These are phyloP conservation scores for Mallotus japonicus DNA, from an alignment of 441 rosid genomes.

Conservation along the genomic window DNA sequence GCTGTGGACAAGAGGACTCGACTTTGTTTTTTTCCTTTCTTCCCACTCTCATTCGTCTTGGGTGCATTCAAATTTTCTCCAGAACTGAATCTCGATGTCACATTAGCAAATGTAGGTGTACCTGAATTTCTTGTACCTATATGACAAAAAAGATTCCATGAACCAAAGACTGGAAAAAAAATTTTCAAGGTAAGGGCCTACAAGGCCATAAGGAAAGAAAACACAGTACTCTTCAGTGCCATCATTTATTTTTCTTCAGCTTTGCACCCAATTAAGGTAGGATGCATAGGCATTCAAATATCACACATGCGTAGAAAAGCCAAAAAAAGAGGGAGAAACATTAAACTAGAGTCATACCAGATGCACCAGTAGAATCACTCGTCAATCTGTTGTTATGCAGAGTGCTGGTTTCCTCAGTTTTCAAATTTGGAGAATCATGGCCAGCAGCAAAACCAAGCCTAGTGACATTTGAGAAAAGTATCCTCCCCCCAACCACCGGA, in stretches of 20 bases:
- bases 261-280: neutral
- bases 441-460: constrained; percentile 94
- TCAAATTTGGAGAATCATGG: constrained; percentile 77
- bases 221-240: neutral
- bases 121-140: constrained; percentile 54
- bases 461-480: constrained; percentile 77
- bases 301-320: neutral
- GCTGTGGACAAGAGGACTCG: constrained; percentile 74
- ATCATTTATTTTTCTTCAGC: neutral
- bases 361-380: constrained; percentile 40
- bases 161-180: neutral
- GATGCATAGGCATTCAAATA: neutral
- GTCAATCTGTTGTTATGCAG: constrained; percentile 31
- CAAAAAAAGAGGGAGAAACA: neutral
- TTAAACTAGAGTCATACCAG: constrained; percentile 16
- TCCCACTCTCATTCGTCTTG: constrained; percentile 51
- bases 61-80: constrained; percentile 37
- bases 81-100: constrained; percentile 53
- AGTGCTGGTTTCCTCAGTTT: constrained; percentile 45
- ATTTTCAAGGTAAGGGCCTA: neutral
- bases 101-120: constrained; percentile 64
- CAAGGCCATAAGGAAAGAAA: neutral
- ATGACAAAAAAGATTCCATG: neutral
- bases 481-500: constrained; percentile 60
- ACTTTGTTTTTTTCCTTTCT: constrained; percentile 67